These are phyloP conservation scores for Ophiostoma ips DNA, from an alignment of 2,329 filamentous ascomycete genomes.

Conservation along the genomic window DNA sequence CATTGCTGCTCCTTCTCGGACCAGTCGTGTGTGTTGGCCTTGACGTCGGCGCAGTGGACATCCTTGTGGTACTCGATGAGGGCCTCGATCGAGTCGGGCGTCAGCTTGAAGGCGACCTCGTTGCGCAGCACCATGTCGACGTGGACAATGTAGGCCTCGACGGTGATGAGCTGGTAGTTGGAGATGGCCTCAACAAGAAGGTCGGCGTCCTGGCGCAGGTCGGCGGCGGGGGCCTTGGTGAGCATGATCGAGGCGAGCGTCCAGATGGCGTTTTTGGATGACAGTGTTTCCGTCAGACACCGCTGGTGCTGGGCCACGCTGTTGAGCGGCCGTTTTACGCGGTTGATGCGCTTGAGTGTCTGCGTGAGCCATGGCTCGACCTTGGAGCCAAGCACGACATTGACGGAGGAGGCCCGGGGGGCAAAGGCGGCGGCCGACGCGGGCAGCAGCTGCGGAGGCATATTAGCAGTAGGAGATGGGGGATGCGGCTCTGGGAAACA, in stretches of 20 bases:
- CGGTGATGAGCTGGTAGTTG: slow-evolving; percentile 84
- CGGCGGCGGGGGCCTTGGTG: slow-evolving; percentile 72
- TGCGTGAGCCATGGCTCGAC: slow-evolving; percentile 94
- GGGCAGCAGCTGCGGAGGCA: slow-evolving; percentile 88
- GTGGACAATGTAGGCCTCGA: slow-evolving; percentile 96
- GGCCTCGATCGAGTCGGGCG: slow-evolving; percentile 80
- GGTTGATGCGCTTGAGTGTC: slow-evolving; percentile 92
- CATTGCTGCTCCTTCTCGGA: slow-evolving; percentile 90
- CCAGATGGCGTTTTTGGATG: slow-evolving; percentile 84
- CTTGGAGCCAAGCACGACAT: slow-evolving; percentile 83
- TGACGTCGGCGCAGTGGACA: slow-evolving; percentile 79
- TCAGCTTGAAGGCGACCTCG: slow-evolving; percentile 97
- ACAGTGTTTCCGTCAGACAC: slow-evolving; percentile 90
- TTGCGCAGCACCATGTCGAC: slow-evolving; percentile 98
- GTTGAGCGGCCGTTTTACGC: slow-evolving; percentile 92
- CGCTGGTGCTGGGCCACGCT: slow-evolving; percentile 89
- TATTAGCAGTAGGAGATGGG: neutral
- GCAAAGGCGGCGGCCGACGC: slow-evolving; percentile 95
- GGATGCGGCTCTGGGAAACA: neutral
- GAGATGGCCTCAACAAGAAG: slow-evolving; percentile 74
- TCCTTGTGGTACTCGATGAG: slow-evolving; percentile 95
- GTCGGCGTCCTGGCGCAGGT: slow-evolving; percentile 69
- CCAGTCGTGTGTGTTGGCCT: slow-evolving; percentile 85
- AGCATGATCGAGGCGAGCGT: slow-evolving; percentile 87
- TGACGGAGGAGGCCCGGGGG: slow-evolving; percentile 76